These are phyloP conservation scores for Posidonia australis DNA, from an alignment of 106 monocot species.

Conservation along the genomic window DNA sequence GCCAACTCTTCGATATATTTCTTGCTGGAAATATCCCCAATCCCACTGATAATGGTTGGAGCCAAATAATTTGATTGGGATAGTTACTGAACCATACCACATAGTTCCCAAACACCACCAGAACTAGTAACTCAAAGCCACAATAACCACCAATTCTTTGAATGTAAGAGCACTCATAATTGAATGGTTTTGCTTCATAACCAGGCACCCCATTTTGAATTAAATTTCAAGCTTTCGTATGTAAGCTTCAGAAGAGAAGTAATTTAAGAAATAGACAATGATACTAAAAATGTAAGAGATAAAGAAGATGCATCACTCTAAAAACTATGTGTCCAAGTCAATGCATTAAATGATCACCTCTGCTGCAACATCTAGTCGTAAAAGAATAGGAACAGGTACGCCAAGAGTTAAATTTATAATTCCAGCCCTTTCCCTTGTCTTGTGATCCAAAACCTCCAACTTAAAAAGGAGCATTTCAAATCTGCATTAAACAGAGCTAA, in stretches of 20 bases:
- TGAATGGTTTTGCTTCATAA: no score
- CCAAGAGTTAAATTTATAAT: conserved; percentile 45
- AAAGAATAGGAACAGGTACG: conserved; percentile 59
- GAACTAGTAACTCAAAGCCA: no score
- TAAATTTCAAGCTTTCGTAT: not conserved
- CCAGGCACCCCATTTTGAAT: no score
- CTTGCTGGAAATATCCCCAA: not conserved
- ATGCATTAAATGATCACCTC: conserved; percentile 44
- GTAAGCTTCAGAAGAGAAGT: not conserved
- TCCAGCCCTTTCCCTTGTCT: conserved; percentile 80
- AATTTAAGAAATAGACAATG: not conserved
- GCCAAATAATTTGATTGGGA: no score
- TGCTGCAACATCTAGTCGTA: conserved; percentile 71
- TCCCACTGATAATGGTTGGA: not conserved
- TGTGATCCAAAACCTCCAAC: conserved; percentile 92
- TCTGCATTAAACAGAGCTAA: conserved; percentile 22
- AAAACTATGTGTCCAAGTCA: not conserved
- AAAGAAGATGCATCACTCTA: conserved; percentile 2
- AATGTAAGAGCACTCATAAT: no score
- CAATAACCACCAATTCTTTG: no score
- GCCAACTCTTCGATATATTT: conserved; percentile 1
- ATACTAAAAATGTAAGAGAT: not conserved
- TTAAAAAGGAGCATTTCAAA: conserved; percentile 78
- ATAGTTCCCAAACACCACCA: no score
- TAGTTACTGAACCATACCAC: no score